Evolutionary conservation across 164 flowering plant genomes (phyloP).

Genomic region (Cinnamomum chago): DNA sequence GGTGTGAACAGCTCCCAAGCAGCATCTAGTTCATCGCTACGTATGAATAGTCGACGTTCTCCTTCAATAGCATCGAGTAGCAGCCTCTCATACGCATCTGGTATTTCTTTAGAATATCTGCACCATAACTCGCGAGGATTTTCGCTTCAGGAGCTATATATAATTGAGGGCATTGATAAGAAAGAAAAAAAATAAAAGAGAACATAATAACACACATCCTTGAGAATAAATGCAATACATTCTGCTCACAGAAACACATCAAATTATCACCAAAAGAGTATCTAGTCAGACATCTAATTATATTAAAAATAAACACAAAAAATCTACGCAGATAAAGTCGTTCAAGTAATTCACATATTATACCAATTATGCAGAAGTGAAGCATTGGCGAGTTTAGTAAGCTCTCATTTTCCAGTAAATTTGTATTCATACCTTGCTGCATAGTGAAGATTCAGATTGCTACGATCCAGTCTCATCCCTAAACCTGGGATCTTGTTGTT

Average conservation of each 20-base stretch:
- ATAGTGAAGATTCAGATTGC: conserved; percentile 79
- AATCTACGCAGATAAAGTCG: neutral
- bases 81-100: conserved; percentile 95
- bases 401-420: neutral
- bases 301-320: neutral
- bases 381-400: neutral
- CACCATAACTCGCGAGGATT: neutral
- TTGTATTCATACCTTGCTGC: conserved; percentile 58
- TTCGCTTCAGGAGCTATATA: neutral
- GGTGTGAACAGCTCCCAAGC: conserved; percentile 94
- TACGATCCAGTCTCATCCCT: conserved; percentile 87
- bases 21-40: conserved; percentile 90
- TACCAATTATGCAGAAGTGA: neutral
- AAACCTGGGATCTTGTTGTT: conserved; percentile 95
- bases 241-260: neutral
- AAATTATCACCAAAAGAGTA: no score
- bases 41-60: conserved; percentile 77
- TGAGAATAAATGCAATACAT: no score
- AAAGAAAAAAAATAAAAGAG: neutral
- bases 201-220: neutral
- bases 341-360: neutral
- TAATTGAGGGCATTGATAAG: no score
- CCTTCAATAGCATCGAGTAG: conserved; percentile 92
- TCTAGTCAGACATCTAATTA: neutral
- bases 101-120: conserved; percentile 84